Base-by-base conservation (phyloP, 2,329 filamentous ascomycete genomes). In the Sphaerostilbella broomeana region DNA sequence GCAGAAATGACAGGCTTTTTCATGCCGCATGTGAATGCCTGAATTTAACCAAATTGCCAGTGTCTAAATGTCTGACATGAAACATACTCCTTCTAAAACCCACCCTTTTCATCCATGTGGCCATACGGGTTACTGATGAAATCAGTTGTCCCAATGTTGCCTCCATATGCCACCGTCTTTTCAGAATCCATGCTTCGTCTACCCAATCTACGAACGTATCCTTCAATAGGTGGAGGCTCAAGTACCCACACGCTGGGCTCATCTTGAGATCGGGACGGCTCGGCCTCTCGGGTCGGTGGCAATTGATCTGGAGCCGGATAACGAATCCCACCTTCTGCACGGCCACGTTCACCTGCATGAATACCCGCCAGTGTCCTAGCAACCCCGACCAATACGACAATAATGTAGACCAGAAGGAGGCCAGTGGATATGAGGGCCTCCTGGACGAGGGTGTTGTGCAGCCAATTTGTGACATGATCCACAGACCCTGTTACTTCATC, bases 401-500 rank as follows among this genome's bases (percentile, higher is more conserved):
- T 61, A 38, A 94, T 54, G 72, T 88, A 98, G 19, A 94, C 64
- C 4, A 86, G 65, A 10, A 95, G 63, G 4, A 98, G 66, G 35
- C 72, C 77, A 0, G 75, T 71, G 3, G 89, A 85, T 50, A 97
- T 88, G 47, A 94, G 75, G 2, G 84, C 81, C 62, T 95, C 86
- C 45, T 79, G 77, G 34, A 78, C 69, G 47, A 98, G 79, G 47
- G 72, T 77, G 40, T 74, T 73, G 52, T 76, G 67, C 16, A 97
- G 68, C 56, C 77, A 78, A 44, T 72, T 63, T 19, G 81, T 75
- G 43, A 95, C 81, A 47, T 79, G 74, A 42, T 74, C 59, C 28
- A 97, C 76, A 16, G 87, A 85, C 44, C 73, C 79, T 12, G 81
- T 85, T 51, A 97, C 84, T 55, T 89, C 84, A 63, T 95, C 86